Percentiles rank a stretch among this genome's conserved stretches.
These are phyloP conservation scores for Alternaria consortialis DNA, from an alignment of 2,329 filamentous ascomycete genomes.

Conservation along the genomic window DNA sequence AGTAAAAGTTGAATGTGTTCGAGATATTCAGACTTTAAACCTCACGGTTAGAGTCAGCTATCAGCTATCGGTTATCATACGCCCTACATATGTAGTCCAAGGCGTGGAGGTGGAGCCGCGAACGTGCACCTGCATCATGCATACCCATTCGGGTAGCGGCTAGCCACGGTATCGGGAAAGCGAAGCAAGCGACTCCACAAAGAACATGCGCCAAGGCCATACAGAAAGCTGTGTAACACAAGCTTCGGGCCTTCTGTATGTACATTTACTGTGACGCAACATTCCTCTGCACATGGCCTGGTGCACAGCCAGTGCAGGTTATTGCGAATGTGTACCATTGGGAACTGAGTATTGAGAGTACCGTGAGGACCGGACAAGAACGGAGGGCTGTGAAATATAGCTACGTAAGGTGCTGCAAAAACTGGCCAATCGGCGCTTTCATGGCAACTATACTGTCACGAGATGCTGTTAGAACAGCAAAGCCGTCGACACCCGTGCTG, in stretches of 20 bases:
- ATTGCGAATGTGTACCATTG: neutral
- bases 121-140: conserved; percentile 30
- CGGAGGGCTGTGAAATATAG: conserved; percentile 10
- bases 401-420: conserved; percentile 31
- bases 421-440: conserved; percentile 30
- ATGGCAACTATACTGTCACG: conserved; percentile 17
- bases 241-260: conserved; percentile 23
- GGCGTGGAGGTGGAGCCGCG: conserved; percentile 26
- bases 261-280: neutral
- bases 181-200: conserved; percentile 29
- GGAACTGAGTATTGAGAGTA: neutral
- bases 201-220: conserved; percentile 17
- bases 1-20: neutral
- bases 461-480: conserved; percentile 16
- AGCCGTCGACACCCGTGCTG: conserved; percentile 41
- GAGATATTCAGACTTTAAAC: conserved; percentile 10
- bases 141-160: conserved; percentile 37
- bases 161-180: conserved; percentile 45
- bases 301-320: neutral
- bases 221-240: conserved; percentile 1
- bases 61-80: conserved; percentile 18
- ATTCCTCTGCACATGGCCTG: neutral
- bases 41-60: neutral
- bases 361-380: neutral
- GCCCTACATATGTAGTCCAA: conserved; percentile 37